Conservation (phyloP, 164 flowering plant genomes). For the Brasenia schreberi region DNA sequence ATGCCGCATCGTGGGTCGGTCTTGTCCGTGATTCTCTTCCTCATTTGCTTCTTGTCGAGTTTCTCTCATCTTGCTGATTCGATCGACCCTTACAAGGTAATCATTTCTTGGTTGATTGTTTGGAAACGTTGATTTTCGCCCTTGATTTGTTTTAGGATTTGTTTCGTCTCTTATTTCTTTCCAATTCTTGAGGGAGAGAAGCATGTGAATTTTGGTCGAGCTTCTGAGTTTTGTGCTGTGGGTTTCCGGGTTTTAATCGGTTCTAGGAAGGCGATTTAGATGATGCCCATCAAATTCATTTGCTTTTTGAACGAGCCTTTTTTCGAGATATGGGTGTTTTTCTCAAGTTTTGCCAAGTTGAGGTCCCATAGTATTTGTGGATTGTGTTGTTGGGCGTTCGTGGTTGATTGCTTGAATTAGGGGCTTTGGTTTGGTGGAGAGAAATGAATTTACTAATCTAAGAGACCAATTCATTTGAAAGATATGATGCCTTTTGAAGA, state of each 20-base stretch:
- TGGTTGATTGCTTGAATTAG: too few species aligned
- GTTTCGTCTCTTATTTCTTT: not conserved
- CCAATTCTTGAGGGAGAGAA: not conserved
- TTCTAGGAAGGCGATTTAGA: not conserved
- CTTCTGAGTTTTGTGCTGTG: not conserved
- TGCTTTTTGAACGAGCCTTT: too few species aligned
- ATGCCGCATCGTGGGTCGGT: not conserved
- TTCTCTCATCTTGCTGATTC: not conserved
- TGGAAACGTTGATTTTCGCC: not conserved
- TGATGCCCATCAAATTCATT: not conserved
- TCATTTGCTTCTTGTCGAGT: not conserved
- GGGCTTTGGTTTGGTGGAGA: too few species aligned
- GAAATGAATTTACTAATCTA: too few species aligned
- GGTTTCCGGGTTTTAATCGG: not conserved
- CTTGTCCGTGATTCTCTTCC: not conserved
- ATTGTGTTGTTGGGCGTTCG: too few species aligned
- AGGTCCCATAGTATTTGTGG: too few species aligned
- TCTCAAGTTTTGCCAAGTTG: too few species aligned
- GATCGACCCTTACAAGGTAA: conserved; percentile 3
- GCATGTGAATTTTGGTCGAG: not conserved
- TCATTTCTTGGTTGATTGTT: not conserved
- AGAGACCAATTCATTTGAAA: too few species aligned
- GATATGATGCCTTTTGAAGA: too few species aligned
- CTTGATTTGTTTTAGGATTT: not conserved
- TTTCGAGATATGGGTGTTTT: too few species aligned